phyloP scores from a whole-genome alignment of 1,139 yeast species.

The Suhomyces taliae region DNA sequence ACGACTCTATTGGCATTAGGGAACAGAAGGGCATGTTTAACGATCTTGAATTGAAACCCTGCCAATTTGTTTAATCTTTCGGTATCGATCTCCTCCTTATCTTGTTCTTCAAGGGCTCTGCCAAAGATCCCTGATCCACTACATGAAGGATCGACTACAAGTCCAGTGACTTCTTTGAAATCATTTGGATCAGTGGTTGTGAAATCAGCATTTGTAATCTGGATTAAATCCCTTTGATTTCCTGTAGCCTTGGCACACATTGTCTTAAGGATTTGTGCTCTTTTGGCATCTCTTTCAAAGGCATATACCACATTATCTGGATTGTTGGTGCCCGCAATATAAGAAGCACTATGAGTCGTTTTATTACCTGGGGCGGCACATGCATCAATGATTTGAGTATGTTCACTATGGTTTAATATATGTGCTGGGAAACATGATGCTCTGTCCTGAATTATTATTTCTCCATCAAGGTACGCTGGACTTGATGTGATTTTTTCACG shows the following conservation, averaged over 20 bases:
- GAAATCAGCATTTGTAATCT: constrained; percentile 81
- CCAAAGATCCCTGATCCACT: constrained; percentile 98
- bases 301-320: constrained; percentile 59
- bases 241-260: constrained; percentile 86
- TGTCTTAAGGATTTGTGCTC: constrained; percentile 69
- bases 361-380: constrained; percentile 99
- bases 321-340: constrained; percentile 25
- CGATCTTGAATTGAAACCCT: constrained; percentile 81
- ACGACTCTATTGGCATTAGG: constrained; percentile 79
- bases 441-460: constrained; percentile 87
- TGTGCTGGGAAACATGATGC: constrained; percentile 97
- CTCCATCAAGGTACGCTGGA: constrained; percentile 69
- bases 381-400: constrained; percentile 73
- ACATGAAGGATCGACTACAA: constrained; percentile 95
- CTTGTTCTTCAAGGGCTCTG: constrained; percentile 59
- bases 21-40: constrained; percentile 83
- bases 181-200: constrained; percentile 65
- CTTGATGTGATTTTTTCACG: constrained; percentile 63
- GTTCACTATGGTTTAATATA: constrained; percentile 52
- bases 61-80: constrained; percentile 72
- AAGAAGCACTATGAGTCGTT: constrained; percentile 86
- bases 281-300: constrained; percentile 76
- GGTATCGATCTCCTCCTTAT: constrained; percentile 43
- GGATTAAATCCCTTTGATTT: constrained; percentile 46
- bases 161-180: constrained; percentile 67